Conservation (phyloP, 2,329 filamentous ascomycete genomes). For the Hymenoscyphus salicellus region DNA sequence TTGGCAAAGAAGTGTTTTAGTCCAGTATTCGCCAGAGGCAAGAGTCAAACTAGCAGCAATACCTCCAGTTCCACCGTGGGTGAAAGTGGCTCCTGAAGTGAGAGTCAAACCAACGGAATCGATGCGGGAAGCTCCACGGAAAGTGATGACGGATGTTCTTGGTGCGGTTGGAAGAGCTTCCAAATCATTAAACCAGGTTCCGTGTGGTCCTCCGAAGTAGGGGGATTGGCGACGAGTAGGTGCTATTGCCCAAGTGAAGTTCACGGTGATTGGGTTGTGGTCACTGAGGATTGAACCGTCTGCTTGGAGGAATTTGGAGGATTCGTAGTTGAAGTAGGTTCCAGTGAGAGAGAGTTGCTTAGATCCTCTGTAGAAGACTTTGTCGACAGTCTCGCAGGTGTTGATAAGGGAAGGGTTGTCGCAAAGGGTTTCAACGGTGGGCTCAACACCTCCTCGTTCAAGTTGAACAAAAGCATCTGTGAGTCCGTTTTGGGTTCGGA, state of each 20-base stretch:
- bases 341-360: conserved; percentile 47
- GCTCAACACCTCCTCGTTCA: conserved; percentile 45
- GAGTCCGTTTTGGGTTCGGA: conserved; percentile 51
- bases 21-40: conserved; percentile 48
- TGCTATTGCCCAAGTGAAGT: conserved; percentile 46
- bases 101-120: conserved; percentile 51
- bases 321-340: conserved; percentile 53
- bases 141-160: conserved; percentile 39
- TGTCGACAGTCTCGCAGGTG: conserved; percentile 65
- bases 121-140: conserved; percentile 49
- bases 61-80: conserved; percentile 55
- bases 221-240: conserved; percentile 43
- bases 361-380: conserved; percentile 55
- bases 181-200: conserved; percentile 56
- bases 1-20: conserved; percentile 48
- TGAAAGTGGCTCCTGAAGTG: conserved; percentile 46
- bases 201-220: conserved; percentile 49
- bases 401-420: conserved; percentile 53
- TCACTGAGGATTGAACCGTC: conserved; percentile 58
- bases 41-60: conserved; percentile 43
- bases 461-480: conserved; percentile 60
- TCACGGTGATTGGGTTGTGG: conserved; percentile 62
- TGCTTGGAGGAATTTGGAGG: conserved; percentile 53
- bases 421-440: conserved; percentile 47
- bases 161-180: conserved; percentile 36